Conservation (phyloP, 2,329 filamentous ascomycete species). For the Penicillium sp. region DNA sequence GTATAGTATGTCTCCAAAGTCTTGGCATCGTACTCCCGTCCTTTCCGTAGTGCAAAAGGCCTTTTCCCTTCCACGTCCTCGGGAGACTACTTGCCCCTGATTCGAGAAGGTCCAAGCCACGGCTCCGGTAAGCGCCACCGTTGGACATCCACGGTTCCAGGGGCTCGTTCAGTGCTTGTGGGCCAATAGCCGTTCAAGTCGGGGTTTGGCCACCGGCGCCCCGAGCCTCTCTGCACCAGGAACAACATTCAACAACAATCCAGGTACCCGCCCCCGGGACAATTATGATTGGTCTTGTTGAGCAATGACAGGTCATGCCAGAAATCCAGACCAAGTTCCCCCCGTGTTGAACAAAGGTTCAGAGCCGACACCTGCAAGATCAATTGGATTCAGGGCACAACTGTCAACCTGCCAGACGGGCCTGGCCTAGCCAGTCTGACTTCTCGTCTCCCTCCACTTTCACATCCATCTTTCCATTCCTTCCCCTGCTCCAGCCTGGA, state of each 20-base stretch:
- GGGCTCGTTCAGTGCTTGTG: slow-evolving; percentile 14
- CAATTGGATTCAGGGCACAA: slow-evolving; percentile 7
- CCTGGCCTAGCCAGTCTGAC: slow-evolving; percentile 7
- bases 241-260: slow-evolving; percentile 30
- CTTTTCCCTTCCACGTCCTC: neutral
- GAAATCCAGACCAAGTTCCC: slow-evolving; percentile 6
- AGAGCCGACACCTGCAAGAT: slow-evolving; percentile 12
- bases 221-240: slow-evolving; percentile 22
- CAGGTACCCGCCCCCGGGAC: slow-evolving; percentile 28
- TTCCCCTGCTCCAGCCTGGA: neutral
- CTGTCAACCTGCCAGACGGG: slow-evolving; percentile 1
- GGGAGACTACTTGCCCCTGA: slow-evolving; percentile 23
- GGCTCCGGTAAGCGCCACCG: slow-evolving; percentile 23
- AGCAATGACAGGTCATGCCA: slow-evolving; percentile 30
- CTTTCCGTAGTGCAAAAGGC: neutral
- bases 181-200: slow-evolving; percentile 25
- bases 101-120: slow-evolving; percentile 23
- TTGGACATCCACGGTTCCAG: slow-evolving; percentile 25
- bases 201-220: slow-evolving; percentile 12
- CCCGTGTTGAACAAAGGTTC: slow-evolving; percentile 17
- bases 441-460: neutral
- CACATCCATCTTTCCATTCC: neutral
- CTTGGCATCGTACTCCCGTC: neutral
- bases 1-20: neutral
- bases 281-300: slow-evolving; percentile 22